Evolutionary conservation across 129 eudicot species (phyloP).

Genomic region (Artemisia tridentata): DNA sequence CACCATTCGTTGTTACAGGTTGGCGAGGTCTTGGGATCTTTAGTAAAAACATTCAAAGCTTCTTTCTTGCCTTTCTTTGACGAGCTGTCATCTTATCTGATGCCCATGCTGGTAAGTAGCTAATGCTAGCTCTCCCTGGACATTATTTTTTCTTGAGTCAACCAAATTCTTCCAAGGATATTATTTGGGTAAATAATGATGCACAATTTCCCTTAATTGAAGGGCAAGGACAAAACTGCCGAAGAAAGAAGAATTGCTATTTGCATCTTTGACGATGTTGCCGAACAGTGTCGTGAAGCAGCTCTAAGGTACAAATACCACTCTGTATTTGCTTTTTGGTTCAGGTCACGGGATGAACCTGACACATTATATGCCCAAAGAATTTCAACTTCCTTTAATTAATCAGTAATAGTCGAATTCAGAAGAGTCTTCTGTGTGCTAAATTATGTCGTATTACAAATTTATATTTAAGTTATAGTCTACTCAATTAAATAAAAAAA

Average conservation of each 20-base stretch:
- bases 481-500: too few species aligned
- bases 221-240: slow-evolving; percentile 88
- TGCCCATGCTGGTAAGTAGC: slow-evolving; percentile 88
- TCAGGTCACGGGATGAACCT: background rate
- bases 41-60: slow-evolving; percentile 75
- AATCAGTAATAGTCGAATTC: too few species aligned
- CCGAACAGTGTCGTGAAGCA: slow-evolving; percentile 82
- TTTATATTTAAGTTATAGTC: too few species aligned
- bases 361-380: too few species aligned
- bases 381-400: too few species aligned
- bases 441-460: too few species aligned
- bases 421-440: too few species aligned
- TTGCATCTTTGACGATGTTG: slow-evolving; percentile 93
- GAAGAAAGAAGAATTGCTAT: slow-evolving; percentile 93
- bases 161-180: background rate
- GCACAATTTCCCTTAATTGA: background rate
- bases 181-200: background rate
- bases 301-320: slow-evolving; percentile 51
- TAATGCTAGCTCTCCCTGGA: background rate
- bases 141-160: background rate
- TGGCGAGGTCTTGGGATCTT: slow-evolving; percentile 74
- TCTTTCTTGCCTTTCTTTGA: slow-evolving; percentile 84
- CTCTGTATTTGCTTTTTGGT: background rate
- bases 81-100: slow-evolving; percentile 64
- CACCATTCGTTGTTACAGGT: slow-evolving; percentile 41